phyloP scores from a whole-genome alignment of 192 early-diverging fungal species.

The Coemansia sp. region DNA sequence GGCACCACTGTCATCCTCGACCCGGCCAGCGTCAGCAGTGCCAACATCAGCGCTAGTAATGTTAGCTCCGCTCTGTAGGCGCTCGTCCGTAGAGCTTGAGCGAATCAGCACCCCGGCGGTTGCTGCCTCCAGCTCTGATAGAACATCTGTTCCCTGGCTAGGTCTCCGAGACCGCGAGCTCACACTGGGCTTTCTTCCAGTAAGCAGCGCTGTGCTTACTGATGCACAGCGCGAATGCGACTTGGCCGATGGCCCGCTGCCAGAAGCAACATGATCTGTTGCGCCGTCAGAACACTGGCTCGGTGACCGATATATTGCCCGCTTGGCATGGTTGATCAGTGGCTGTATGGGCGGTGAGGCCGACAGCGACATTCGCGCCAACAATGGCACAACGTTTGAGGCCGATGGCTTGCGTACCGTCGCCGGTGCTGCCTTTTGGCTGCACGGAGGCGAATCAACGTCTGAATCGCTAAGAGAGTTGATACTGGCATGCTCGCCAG shows the following conservation, averaged over 20 bases:
- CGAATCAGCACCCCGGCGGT: slow-evolving; percentile 23
- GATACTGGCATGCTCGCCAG: slow-evolving; percentile 31
- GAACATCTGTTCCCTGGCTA: slow-evolving; percentile 31
- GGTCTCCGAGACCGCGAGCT: slow-evolving; percentile 23
- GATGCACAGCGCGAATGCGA: slow-evolving; percentile 53
- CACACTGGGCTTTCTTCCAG: slow-evolving; percentile 15
- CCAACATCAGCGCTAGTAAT: slow-evolving; percentile 1
- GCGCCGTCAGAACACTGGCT: slow-evolving; percentile 27
- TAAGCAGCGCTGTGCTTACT: slow-evolving; percentile 18
- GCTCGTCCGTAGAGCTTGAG: slow-evolving; percentile 47
- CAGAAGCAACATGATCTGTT: background rate
- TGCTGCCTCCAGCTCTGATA: slow-evolving; percentile 15
- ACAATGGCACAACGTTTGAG: background rate
- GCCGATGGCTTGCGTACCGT: background rate
- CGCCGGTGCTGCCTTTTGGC: background rate
- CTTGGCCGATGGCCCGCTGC: slow-evolving; percentile 16
- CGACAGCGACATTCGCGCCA: background rate
- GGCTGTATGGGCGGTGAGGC: slow-evolving; percentile 7
- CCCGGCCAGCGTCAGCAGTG: slow-evolving; percentile 16
- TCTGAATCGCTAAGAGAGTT: slow-evolving; percentile 42
- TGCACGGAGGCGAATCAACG: slow-evolving; percentile 11
- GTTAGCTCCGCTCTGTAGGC: slow-evolving; percentile 13
- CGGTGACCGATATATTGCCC: slow-evolving; percentile 22
- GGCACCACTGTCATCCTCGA: slow-evolving; percentile 8
- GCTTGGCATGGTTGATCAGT: slow-evolving; percentile 21